A percentile compares a stretch with the other conserved stretches of the same genome.
Evolutionary conservation across 1,284 basidiomycete species (phyloP).

Genomic region (Amylostereum chailletii): DNA sequence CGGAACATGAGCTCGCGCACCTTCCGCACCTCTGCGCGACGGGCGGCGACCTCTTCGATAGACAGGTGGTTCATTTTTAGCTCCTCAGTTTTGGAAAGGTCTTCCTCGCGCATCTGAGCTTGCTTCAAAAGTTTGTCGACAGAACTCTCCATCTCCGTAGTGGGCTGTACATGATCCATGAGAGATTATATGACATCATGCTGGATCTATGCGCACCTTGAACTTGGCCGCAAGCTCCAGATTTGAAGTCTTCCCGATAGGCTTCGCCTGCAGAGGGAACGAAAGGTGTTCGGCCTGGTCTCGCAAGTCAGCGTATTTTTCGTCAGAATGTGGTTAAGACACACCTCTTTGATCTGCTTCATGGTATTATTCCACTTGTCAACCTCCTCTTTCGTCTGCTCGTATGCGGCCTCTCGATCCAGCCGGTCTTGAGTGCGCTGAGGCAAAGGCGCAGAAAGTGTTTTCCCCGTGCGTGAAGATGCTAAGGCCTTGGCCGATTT

Average conservation of each 20-base stretch:
- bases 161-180: constrained; percentile 36
- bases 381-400: constrained; percentile 86
- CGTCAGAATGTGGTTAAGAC: constrained; percentile 3
- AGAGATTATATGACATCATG: background rate
- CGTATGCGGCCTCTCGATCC: constrained; percentile 91
- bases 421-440: constrained; percentile 82
- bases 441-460: constrained; percentile 81
- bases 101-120: constrained; percentile 76
- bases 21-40: constrained; percentile 75
- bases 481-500: constrained; percentile 56
- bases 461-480: constrained; percentile 38
- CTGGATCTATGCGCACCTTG: constrained; percentile 39
- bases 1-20: constrained; percentile 94
- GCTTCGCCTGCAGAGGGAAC: constrained; percentile 79
- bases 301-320: background rate
- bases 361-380: constrained; percentile 93
- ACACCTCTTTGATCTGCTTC: constrained; percentile 75
- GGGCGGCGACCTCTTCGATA: constrained; percentile 75
- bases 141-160: constrained; percentile 72
- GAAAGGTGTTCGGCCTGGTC: constrained; percentile 81
- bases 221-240: constrained; percentile 76
- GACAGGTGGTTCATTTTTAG: constrained; percentile 76
- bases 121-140: constrained; percentile 70
- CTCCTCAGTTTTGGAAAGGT: constrained; percentile 71
- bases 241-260: constrained; percentile 55